These are phyloP conservation scores for Trichocomaceae sp. DNA, from an alignment of 2,329 filamentous ascomycete genomes.

Conservation along the genomic window DNA sequence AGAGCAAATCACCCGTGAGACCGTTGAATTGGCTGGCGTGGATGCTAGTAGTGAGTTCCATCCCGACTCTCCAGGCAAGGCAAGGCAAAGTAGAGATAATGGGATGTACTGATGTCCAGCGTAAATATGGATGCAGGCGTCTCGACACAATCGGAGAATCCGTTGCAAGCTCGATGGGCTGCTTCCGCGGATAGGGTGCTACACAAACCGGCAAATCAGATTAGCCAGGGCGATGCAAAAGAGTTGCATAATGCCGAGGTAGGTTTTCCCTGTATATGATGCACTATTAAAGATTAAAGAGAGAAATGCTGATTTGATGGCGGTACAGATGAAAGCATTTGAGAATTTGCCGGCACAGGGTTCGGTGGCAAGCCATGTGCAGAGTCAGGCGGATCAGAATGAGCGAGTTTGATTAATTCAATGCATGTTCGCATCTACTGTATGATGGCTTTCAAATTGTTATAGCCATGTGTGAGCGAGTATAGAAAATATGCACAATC, in stretches of 20 bases:
- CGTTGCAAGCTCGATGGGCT: constrained; percentile 13
- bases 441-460: not conserved
- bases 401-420: not conserved
- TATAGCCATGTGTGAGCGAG: not conserved
- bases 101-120: not conserved
- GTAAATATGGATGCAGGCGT: not conserved
- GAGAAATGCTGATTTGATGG: not conserved
- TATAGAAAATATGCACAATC: not conserved
- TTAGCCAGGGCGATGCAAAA: constrained; percentile 12
- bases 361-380: constrained; percentile 17
- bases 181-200: constrained; percentile 11
- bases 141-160: constrained; percentile 1
- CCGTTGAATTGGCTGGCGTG: constrained; percentile 13
- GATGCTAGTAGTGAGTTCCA: not conserved
- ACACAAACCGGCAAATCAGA: constrained; percentile 14
- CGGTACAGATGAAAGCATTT: constrained; percentile 13
- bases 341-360: constrained; percentile 15
- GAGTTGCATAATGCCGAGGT: constrained; percentile 15
- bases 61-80: too few relatives aligned
- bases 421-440: not conserved
- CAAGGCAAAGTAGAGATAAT: not conserved
- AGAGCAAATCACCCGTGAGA: constrained; percentile 12
- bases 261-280: not conserved
- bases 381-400: constrained; percentile 16
- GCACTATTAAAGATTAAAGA: not conserved